These are phyloP conservation scores for Cryphonectria naterciae DNA, from an alignment of 2,329 filamentous ascomycete genomes.

Conservation along the genomic window DNA sequence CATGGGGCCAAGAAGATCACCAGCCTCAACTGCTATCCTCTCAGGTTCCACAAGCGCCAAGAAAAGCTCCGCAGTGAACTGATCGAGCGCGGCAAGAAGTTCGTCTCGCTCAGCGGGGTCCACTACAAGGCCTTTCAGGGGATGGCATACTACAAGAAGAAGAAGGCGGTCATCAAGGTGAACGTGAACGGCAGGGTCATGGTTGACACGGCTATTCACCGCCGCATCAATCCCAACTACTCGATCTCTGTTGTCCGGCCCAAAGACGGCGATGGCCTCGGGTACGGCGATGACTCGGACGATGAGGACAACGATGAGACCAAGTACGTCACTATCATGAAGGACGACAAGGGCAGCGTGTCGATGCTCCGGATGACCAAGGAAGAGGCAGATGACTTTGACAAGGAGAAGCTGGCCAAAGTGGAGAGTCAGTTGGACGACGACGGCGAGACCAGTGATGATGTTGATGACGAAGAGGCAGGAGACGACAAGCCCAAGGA, in stretches of 20 bases:
- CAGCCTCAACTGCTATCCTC: conserved; percentile 74
- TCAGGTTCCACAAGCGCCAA: conserved; percentile 79
- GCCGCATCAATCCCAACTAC: conserved; percentile 86
- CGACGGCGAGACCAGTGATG: conserved; percentile 26
- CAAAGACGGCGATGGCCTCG: conserved; percentile 67
- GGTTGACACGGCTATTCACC: conserved; percentile 82
- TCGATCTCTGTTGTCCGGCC: conserved; percentile 74
- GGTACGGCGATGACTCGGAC: conserved; percentile 40
- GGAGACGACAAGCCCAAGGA: conserved; percentile 35
- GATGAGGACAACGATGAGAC: conserved; percentile 42
- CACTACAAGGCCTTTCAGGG: conserved; percentile 84
- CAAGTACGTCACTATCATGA: conserved; percentile 54
- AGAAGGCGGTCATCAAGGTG: conserved; percentile 72
- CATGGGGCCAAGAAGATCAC: conserved; percentile 83
- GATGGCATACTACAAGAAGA: conserved; percentile 83
- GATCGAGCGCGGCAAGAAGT: conserved; percentile 82
- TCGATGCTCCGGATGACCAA: conserved; percentile 42
- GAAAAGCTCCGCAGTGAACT: conserved; percentile 66
- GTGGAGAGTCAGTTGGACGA: conserved; percentile 43
- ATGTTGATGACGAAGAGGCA: conserved; percentile 33
- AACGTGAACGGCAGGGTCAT: conserved; percentile 87
- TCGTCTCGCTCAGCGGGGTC: conserved; percentile 78
- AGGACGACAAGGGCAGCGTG: conserved; percentile 47
- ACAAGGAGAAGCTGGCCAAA: conserved; percentile 59
- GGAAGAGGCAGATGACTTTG: conserved; percentile 40